Conservation (phyloP, 2,329 filamentous ascomycete genomes). For the Sporothrix brunneoviolacea region DNA sequence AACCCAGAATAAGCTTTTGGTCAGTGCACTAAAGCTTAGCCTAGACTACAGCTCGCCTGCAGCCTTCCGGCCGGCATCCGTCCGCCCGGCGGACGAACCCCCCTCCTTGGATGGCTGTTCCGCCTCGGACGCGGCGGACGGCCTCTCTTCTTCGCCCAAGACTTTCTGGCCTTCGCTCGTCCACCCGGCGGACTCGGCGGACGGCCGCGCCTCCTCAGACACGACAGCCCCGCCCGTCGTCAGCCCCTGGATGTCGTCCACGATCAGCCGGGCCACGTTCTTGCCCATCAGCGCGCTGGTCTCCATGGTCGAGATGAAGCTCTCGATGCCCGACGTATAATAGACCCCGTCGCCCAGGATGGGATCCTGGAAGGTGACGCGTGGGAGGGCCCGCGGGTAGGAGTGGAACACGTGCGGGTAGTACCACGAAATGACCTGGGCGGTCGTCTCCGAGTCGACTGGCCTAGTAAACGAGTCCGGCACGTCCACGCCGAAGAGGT, state of each 20-base stretch:
- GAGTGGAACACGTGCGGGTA: constrained; percentile 72
- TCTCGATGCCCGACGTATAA: constrained; percentile 73
- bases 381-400: constrained; percentile 79
- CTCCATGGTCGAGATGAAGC: constrained; percentile 97
- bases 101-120: too few species aligned
- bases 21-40: too few species aligned
- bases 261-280: constrained; percentile 69
- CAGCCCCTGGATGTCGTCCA: constrained; percentile 41
- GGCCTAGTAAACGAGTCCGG: constrained; percentile 32
- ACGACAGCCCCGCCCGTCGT: constrained; percentile 10
- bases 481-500: constrained; percentile 43
- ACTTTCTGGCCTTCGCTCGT: too few species aligned
- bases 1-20: background rate
- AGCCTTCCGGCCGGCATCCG: background rate
- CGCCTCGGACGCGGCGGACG: too few species aligned
- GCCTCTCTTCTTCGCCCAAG: too few species aligned
- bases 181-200: too few species aligned
- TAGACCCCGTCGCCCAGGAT: constrained; percentile 61
- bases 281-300: constrained; percentile 86
- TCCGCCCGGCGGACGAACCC: too few species aligned
- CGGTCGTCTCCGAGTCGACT: constrained; percentile 33
- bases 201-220: background rate
- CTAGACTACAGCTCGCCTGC: constrained; percentile 5
- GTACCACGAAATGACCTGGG: constrained; percentile 72
- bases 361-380: constrained; percentile 80